A percentile compares a stretch with the other conserved stretches of the same genome.
These are phyloP conservation scores for Ajuga chamaepitys DNA, from an alignment of 257 asterid genomes.

Conservation along the genomic window DNA sequence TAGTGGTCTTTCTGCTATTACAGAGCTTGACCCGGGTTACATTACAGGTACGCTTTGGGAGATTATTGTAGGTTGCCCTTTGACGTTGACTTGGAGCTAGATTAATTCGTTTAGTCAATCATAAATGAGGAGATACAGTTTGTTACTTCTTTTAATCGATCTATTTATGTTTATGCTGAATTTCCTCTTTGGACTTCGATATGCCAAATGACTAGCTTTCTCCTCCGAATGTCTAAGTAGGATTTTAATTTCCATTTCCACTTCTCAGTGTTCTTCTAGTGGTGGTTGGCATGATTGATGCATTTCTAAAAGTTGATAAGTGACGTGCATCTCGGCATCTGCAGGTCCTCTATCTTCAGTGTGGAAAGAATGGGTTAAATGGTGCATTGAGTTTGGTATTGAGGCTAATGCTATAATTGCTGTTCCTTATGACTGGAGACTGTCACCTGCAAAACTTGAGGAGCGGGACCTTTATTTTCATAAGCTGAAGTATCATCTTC, in stretches of 20 bases:
- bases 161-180: slow-evolving; percentile 4
- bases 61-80: neutral
- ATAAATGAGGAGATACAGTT: neutral
- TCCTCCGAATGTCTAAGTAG: neutral
- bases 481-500: slow-evolving; percentile 65
- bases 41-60: slow-evolving; percentile 57
- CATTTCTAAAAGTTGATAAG: slow-evolving; percentile 16
- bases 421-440: slow-evolving; percentile 96
- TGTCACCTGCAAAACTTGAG: slow-evolving; percentile 92
- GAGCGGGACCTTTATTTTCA: slow-evolving; percentile 98
- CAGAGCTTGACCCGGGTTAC: slow-evolving; percentile 98
- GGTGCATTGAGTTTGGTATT: slow-evolving; percentile 99
- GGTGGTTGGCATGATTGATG: slow-evolving; percentile 5
- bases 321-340: slow-evolving; percentile 14
- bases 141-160: neutral
- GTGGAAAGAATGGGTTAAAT: slow-evolving; percentile 99
- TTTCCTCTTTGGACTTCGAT: neutral
- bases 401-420: slow-evolving; percentile 97
- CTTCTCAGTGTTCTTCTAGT: slow-evolving; percentile 7
- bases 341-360: slow-evolving; percentile 98
- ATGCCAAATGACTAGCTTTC: slow-evolving; percentile 6
- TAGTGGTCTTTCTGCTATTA: slow-evolving; percentile 95
- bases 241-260: neutral
- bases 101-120: neutral
- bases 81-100: neutral